Conservation (phyloP, 345 rosid species). For the Conringia planisiliqua region DNA sequence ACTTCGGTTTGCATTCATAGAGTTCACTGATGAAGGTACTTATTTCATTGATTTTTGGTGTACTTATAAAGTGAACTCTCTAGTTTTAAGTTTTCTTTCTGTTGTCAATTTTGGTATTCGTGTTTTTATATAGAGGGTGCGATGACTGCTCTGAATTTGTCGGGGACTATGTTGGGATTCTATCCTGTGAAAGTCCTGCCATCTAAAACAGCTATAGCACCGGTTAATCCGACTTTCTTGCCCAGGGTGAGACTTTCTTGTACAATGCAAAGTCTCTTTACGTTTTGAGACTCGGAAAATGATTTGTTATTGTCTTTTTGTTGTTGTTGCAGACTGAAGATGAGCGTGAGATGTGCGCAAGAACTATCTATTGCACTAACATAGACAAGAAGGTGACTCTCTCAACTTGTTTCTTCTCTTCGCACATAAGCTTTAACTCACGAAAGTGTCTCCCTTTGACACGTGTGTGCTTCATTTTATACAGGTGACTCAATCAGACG, state of each 20-base stretch:
- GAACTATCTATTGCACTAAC: slow-evolving; percentile 93
- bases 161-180: slow-evolving; percentile 91
- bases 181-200: slow-evolving; percentile 90
- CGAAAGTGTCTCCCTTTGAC: not conserved
- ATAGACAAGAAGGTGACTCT: slow-evolving; percentile 86
- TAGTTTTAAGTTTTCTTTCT: not conserved
- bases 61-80: not conserved
- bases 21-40: slow-evolving; percentile 89
- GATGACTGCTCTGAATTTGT: slow-evolving; percentile 60
- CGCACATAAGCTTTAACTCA: not conserved
- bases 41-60: not conserved
- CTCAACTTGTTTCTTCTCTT: not conserved
- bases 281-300: not conserved
- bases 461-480: not conserved
- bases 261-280: not conserved
- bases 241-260: slow-evolving; percentile 60
- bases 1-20: slow-evolving; percentile 89
- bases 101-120: not conserved
- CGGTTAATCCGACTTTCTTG: slow-evolving; percentile 93
- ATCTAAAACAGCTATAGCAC: slow-evolving; percentile 96
- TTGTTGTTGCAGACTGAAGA: slow-evolving; percentile 58
- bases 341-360: slow-evolving; percentile 93
- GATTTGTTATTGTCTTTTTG: not conserved
- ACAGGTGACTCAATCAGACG: slow-evolving; percentile 70
- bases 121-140: slow-evolving; percentile 65